These are phyloP conservation scores for Ophiostoma ulmi DNA, from an alignment of 2,329 filamentous ascomycete genomes.

Conservation along the genomic window DNA sequence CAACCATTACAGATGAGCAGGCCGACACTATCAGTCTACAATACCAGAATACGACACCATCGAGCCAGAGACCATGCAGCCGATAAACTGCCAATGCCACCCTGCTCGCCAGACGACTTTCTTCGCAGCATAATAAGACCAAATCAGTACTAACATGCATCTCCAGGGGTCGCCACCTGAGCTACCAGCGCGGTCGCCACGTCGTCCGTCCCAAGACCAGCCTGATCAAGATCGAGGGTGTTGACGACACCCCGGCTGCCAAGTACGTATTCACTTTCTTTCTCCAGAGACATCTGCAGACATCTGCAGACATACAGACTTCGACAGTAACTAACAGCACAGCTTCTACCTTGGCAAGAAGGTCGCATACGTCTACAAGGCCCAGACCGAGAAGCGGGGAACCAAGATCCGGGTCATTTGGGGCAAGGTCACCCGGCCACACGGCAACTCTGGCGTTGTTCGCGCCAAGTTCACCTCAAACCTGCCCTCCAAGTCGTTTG, in stretches of 20 bases:
- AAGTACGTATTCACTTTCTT: slow-evolving; percentile 53
- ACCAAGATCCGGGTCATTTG: slow-evolving; percentile 83
- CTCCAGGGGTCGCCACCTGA: slow-evolving; percentile 89
- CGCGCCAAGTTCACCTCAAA: slow-evolving; percentile 95
- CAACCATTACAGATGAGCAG: too few relatives aligned
- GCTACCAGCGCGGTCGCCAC: slow-evolving; percentile 93
- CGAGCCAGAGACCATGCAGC: not conserved
- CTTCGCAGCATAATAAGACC: not conserved
- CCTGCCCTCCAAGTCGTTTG: slow-evolving; percentile 94
- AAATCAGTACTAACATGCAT: slow-evolving; percentile 28
- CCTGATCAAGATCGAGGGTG: slow-evolving; percentile 98
- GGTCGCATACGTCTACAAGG: slow-evolving; percentile 97
- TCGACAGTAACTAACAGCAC: slow-evolving; percentile 17
- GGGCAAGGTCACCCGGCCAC: slow-evolving; percentile 32
- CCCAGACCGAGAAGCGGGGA: slow-evolving; percentile 87
- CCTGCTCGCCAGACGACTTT: not conserved
- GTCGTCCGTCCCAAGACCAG: slow-evolving; percentile 84
- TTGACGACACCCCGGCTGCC: slow-evolving; percentile 83
- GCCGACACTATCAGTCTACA: too few relatives aligned
- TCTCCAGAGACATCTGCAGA: not conserved
- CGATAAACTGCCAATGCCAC: not conserved
- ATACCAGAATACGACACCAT: not conserved
- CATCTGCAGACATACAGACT: too few relatives aligned
- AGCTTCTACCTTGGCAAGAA: slow-evolving; percentile 98
- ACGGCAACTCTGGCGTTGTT: slow-evolving; percentile 93